A percentile compares a stretch with the other conserved stretches of the same genome.
Evolutionary conservation across 768 basidiomycete species (phyloP).

Genomic region (Rhodotorula kratochvilovae): DNA sequence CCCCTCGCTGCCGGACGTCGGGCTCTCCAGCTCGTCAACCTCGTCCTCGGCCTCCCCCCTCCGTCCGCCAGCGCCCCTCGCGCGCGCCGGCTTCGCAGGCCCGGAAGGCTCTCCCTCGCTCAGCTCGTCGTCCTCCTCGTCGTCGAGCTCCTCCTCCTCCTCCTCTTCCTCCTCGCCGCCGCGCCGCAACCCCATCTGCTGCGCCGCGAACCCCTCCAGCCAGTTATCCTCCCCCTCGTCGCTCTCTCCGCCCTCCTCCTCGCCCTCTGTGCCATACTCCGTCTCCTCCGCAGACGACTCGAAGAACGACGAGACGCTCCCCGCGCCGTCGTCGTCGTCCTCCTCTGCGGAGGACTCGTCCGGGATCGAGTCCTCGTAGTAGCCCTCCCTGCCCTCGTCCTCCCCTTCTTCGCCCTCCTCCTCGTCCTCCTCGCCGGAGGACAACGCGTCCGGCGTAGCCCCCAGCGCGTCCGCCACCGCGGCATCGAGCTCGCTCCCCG

Average conservation of each 20-base stretch:
- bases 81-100: neutral
- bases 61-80: neutral
- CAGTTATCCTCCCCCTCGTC: slow-evolving; percentile 22
- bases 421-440: neutral
- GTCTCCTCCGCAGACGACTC: slow-evolving; percentile 12
- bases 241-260: neutral
- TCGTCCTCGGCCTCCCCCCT: neutral
- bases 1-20: slow-evolving; percentile 1
- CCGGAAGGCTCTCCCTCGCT: neutral
- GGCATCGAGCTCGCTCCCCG: slow-evolving; percentile 7
- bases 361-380: slow-evolving; percentile 37
- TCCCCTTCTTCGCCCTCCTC: neutral
- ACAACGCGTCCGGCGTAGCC: neutral
- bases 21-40: slow-evolving; percentile 23
- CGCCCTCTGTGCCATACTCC: neutral
- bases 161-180: slow-evolving; percentile 1
- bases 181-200: slow-evolving; percentile 25
- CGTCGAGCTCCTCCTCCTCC: neutral
- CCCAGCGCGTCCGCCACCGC: slow-evolving; percentile 8
- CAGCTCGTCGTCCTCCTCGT: neutral
- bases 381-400: slow-evolving; percentile 7
- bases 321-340: slow-evolving; percentile 3
- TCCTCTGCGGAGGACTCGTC: slow-evolving; percentile 19
- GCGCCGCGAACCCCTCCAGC: slow-evolving; percentile 22
- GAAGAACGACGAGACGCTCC: slow-evolving; percentile 21